Base-by-base conservation (phyloP, 2,329 filamentous ascomycete species). In the Sphaerulina vaccinii region DNA sequence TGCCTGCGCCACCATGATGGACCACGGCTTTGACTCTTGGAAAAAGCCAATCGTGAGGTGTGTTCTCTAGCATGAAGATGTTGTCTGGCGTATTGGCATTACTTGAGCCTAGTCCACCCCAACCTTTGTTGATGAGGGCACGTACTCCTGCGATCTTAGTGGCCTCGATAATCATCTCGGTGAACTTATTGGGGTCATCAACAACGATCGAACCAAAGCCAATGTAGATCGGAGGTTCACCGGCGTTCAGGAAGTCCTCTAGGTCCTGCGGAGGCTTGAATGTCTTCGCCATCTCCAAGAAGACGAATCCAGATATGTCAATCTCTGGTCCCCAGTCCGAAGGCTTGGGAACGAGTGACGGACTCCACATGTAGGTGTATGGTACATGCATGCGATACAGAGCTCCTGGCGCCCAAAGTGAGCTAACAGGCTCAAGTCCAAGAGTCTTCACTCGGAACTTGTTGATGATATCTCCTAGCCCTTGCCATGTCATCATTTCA, bases 1-100 rank as follows among this genome's bases (percentile, higher is more conserved):
- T 90, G 1, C 87, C 87, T 0, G 87, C 87, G 10, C 87, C 87
- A n/a, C 87, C 87, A 57, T 90, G 87, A 55, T 88, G 87, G 1
- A 90, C 81, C 3, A 85, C 85, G 0, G 82, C 84, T 38, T 73
- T 74, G 3, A 88, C 81, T 23, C 75, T 75, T 0, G 84, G 84
- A 56, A 90, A 90, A 0, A 90, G 73, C 86, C 87, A 90, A 68
- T 90, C 86, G 63, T 90, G 86, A 0, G 86, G 87, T 0, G 80
- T 85, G 60, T 89, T 88, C 29, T 83, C 86, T 3, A 90, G 76
- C 79, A 90, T 81, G 69, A 80, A 87, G 49, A 90, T 74, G 0
- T 84, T 81, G 0, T 80, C 74, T 54, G 83, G 80, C 0, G 86
- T 83, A 0, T 83, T 81, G 0, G 79, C 73, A 27, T 79, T 69